A percentile compares a stretch with the other conserved stretches of the same genome.
Conservation (phyloP, 1,284 basidiomycete genomes). For the Athelia psychrophila region DNA sequence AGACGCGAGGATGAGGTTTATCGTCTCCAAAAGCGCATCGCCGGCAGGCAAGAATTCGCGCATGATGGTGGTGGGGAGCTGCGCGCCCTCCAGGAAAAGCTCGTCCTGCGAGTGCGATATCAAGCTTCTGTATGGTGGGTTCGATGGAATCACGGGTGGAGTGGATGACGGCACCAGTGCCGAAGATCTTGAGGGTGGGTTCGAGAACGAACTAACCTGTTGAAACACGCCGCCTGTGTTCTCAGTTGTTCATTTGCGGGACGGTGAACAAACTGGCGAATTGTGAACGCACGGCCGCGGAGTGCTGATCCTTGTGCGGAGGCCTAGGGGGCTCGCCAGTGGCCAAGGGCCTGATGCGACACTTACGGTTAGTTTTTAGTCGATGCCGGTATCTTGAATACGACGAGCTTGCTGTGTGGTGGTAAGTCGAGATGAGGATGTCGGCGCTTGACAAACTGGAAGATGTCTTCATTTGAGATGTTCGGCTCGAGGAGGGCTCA, state of each 20-base stretch:
- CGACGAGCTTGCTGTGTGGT: conserved; percentile 85
- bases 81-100: conserved; percentile 95
- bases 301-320: no score
- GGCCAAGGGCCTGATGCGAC: no score
- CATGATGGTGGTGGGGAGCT: conserved; percentile 97
- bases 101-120: conserved; percentile 92
- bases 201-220: conserved; percentile 93
- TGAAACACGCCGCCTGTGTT: conserved; percentile 90
- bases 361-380: no score
- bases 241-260: conserved; percentile 96
- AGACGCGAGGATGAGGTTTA: conserved; percentile 98
- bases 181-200: conserved; percentile 99
- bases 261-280: conserved; percentile 93
- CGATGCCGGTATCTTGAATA: no score
- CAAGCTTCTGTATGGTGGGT: conserved; percentile 95
- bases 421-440: conserved; percentile 98
- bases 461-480: conserved; percentile 95
- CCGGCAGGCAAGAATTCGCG: conserved; percentile 99
- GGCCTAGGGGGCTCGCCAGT: no score
- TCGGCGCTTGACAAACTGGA: conserved; percentile 98
- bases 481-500: no score
- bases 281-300: no score
- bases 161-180: conserved; percentile 91
- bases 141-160: conserved; percentile 94
- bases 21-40: conserved; percentile 99